These are phyloP conservation scores for Triticum turgidum DNA, from an alignment of 176 grass and related monocot species.

Conservation along the genomic window DNA sequence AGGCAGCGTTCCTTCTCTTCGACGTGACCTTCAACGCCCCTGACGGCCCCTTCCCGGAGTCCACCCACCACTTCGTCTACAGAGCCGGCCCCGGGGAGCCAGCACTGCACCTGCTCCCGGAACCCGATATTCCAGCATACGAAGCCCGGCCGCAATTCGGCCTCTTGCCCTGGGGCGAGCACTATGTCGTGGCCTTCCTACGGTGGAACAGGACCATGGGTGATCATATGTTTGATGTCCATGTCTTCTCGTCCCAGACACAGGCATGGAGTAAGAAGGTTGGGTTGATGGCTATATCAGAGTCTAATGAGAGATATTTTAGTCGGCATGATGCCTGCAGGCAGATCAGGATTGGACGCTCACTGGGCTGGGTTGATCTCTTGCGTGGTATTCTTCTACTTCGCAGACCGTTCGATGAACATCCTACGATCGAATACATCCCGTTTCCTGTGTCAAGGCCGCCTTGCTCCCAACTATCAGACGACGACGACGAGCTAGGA, in stretches of 20 bases:
- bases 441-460: neutral
- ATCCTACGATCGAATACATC: neutral
- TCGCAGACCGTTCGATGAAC: neutral
- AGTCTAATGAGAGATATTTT: neutral
- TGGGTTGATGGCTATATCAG: neutral
- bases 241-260: neutral
- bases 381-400: neutral
- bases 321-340: neutral
- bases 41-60: neutral
- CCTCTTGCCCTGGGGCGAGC: neutral
- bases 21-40: neutral
- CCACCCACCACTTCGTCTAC: neutral
- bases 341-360: neutral
- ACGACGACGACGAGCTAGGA: neutral
- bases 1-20: neutral
- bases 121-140: neutral
- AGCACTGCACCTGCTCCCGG: neutral
- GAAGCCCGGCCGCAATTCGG: neutral
- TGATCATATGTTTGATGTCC: neutral
- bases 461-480: neutral
- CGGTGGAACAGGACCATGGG: neutral
- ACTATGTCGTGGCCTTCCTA: neutral
- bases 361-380: neutral
- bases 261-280: neutral
- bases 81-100: neutral